Evolutionary conservation across 192 early-diverging fungal genomes (phyloP), one percentile per base, ranked within the genome.

Genomic region (Tieghemiomyces parasiticus): DNA sequence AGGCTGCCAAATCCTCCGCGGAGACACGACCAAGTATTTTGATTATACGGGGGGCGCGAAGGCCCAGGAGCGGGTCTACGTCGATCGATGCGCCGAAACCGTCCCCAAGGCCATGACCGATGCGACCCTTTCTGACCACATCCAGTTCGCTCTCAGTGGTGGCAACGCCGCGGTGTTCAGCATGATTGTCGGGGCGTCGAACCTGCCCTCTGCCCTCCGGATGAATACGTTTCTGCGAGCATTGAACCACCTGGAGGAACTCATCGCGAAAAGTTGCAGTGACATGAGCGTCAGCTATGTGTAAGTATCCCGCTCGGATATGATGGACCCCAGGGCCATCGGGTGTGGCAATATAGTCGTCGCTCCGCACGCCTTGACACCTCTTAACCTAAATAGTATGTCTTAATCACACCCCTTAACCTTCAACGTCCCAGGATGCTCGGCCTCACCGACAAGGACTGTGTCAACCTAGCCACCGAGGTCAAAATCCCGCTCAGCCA

Each of bases 361-460:
- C n/a, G n/a, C n/a, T n/a, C n/a, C n/a, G n/a, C n/a, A n/a, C n/a
- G n/a, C n/a, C n/a, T n/a, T n/a, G n/a, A n/a, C n/a, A n/a, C n/a
- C n/a, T n/a, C n/a, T n/a, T n/a, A n/a, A n/a, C n/a, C n/a, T n/a
- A n/a, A n/a, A n/a, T n/a, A n/a, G n/a, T n/a, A n/a, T n/a, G n/a
- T n/a, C n/a, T n/a, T n/a, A n/a, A n/a, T n/a, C n/a, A n/a, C n/a
- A n/a, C n/a, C n/a, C n/a, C n/a, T n/a, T n/a, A n/a, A n/a, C n/a
- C n/a, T n/a, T n/a, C n/a, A n/a, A n/a, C n/a, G n/a, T n/a, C n/a
- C 38, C 16, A 42, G 38, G 38, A 16, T 58, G 24, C 35, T 58
- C 12, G 55, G 55, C 34, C 34, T 58, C n/a, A 58, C 55, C 34
- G 55, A 58, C 55, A 34, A 28, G 33, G 33, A 34, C 55, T 58